Evolutionary conservation across 169 alveolate genomes (phyloP).

Genomic region (Theileria luwenshuni): DNA sequence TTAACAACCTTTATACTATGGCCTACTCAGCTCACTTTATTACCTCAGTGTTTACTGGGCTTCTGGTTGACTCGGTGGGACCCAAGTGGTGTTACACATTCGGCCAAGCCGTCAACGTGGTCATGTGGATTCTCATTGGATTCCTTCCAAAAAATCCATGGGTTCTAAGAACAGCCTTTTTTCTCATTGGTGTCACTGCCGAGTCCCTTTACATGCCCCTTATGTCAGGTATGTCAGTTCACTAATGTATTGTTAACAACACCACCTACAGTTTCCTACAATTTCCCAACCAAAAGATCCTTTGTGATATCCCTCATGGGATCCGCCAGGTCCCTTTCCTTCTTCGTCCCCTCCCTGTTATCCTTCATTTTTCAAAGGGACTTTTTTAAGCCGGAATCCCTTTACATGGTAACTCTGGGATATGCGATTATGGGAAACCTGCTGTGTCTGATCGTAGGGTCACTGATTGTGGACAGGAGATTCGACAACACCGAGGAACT

Average conservation of each 20-base stretch:
- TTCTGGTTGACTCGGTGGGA: slow-evolving; percentile 37
- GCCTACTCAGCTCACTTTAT: slow-evolving; percentile 60
- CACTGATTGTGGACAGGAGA: slow-evolving; percentile 18
- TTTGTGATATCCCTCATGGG: slow-evolving; percentile 43
- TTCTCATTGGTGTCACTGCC: slow-evolving; percentile 45
- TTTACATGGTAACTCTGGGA: slow-evolving; percentile 13
- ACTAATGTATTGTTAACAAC: background rate
- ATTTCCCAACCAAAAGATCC: slow-evolving; percentile 39
- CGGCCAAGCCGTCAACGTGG: slow-evolving; percentile 32
- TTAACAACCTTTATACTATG: slow-evolving; percentile 49
- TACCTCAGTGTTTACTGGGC: slow-evolving; percentile 33
- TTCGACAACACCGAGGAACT: slow-evolving; percentile 17
- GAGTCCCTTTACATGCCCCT: slow-evolving; percentile 56
- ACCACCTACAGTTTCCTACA: slow-evolving; percentile 25
- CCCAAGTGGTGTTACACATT: slow-evolving; percentile 25
- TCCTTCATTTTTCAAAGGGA: slow-evolving; percentile 17
- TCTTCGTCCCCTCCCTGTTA: slow-evolving; percentile 37
- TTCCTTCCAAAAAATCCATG: slow-evolving; percentile 17
- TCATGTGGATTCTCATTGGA: slow-evolving; percentile 34
- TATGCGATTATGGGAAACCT: slow-evolving; percentile 29
- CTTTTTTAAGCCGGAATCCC: background rate
- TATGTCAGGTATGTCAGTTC: slow-evolving; percentile 20
- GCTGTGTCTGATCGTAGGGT: slow-evolving; percentile 35
- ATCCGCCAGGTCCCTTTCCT: slow-evolving; percentile 46
- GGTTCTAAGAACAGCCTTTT: slow-evolving; percentile 25